phyloP scores from a whole-genome alignment of 2,329 filamentous ascomycete species.

The Apiospora sp. region DNA sequence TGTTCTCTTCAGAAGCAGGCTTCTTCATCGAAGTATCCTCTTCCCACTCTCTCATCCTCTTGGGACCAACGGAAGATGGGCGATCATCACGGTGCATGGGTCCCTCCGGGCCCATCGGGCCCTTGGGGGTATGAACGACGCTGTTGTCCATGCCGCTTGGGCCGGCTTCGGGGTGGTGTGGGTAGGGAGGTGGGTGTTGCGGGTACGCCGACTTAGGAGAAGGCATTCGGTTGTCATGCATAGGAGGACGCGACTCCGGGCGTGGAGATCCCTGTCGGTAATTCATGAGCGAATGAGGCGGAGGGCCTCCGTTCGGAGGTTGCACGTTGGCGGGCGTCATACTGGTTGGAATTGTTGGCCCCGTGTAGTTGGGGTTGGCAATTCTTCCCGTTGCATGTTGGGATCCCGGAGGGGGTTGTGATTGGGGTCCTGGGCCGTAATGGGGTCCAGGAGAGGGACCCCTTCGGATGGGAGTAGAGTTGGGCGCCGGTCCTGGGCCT shows the following conservation, averaged over 20 bases:
- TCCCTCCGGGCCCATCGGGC: conserved; percentile 68
- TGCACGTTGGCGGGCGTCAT: conserved; percentile 52
- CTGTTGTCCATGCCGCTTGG: conserved; percentile 72
- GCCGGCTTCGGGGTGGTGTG: conserved; percentile 72
- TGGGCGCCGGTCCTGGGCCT: conserved; percentile 1
- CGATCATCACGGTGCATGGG: conserved; percentile 73
- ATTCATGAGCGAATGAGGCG: conserved; percentile 66
- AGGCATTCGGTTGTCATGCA: conserved; percentile 85
- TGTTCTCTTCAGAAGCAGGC: conserved; percentile 85
- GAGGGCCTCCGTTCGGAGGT: conserved; percentile 52
- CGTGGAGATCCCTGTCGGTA: conserved; percentile 83
- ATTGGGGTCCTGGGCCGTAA: conserved; percentile 61
- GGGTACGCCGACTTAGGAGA: conserved; percentile 90
- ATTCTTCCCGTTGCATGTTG: conserved; percentile 48
- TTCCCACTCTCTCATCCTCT: conserved; percentile 93
- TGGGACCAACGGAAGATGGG: conserved; percentile 81
- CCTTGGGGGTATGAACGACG: conserved; percentile 67
- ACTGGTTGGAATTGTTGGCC: conserved; percentile 43
- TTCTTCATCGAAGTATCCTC: conserved; percentile 83
- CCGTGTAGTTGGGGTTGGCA: conserved; percentile 49
- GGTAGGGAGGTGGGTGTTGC: conserved; percentile 71
- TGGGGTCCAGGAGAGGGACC: conserved; percentile 64
- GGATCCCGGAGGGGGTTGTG: conserved; percentile 56
- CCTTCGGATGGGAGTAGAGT: conserved; percentile 53
- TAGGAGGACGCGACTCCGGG: conserved; percentile 77